Base-by-base conservation (phyloP, 345 rosid species). In the Syzygium aqueum region DNA sequence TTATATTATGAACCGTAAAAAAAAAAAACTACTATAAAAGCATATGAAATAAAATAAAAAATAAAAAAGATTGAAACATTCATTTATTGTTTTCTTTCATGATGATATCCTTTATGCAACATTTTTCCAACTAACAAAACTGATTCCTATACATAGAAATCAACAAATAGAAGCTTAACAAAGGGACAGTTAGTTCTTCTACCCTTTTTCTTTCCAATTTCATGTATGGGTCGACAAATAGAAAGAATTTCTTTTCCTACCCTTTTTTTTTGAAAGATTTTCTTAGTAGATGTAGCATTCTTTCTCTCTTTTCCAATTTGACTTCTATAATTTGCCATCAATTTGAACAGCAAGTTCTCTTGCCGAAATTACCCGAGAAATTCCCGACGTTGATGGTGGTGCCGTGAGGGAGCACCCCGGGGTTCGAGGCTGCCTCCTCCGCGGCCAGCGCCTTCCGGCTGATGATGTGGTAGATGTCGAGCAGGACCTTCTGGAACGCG, bases 361-460 rank as follows among this genome's bases (percentile, higher is more conserved):
- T 93, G 89, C 46, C 89, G 22, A 54, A 27, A 14, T 89, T 93
- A 52, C 93, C 93, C 3, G 97, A 91, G 30, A 89, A 83, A 73
- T 92, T 94, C 28, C 91, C 89, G 54, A 95, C 95, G 80, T 96
- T 92, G 78, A 96, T 96, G 2, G 94, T 85, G 8, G 95, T 95
- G 51, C 98, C 96, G 28, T 93, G 96, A n/a, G 91, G 95, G 37
- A 90, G 87, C 49, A 10, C 49, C 21, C 94, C 94, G 5, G 92
- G 80, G 21, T 87, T 19, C 50, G 93, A 86, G 11, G 93, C 92
- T 14, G 93, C 95, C 87, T 93, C 94, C 63, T 90, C 95, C 2
- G 95, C 93, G 0, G 96, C 94, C 83, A 94, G 84, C 17, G 95
- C 96, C 89, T 94, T 94, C 86, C 91, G 93, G 90, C 96, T 93